phyloP scores from a whole-genome alignment of 2,329 filamentous ascomycete species.

The Sporothrix globosa region DNA sequence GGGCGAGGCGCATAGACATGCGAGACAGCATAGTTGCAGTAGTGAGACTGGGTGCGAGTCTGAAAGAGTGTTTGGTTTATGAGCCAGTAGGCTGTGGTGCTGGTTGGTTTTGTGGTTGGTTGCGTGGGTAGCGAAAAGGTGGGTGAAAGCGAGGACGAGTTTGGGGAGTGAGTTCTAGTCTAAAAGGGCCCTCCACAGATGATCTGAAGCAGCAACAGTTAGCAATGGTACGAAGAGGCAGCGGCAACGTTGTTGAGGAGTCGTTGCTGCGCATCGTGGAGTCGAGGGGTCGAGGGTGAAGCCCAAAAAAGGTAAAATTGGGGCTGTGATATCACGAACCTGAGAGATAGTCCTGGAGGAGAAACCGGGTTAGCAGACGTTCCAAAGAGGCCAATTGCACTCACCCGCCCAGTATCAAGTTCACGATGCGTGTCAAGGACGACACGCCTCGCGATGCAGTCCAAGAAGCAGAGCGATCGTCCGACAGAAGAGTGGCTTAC shows the following conservation, averaged over 20 bases:
- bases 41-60: not conserved
- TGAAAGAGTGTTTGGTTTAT: not conserved
- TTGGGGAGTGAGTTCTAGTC: conserved; percentile 46
- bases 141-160: conserved; percentile 33
- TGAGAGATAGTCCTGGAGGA: conserved; percentile 71
- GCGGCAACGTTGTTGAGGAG: not conserved
- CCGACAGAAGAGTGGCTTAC: conserved; percentile 53
- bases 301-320: not conserved
- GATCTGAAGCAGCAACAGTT: conserved; percentile 46
- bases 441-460: not conserved
- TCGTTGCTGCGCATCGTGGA: not conserved
- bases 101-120: conserved; percentile 36
- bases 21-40: conserved; percentile 60
- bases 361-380: conserved; percentile 27
- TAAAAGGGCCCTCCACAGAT: conserved; percentile 58
- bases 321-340: conserved; percentile 53
- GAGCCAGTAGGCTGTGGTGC: conserved; percentile 16
- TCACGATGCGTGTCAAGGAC: conserved; percentile 12
- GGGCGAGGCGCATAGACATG: conserved; percentile 57
- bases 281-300: not conserved
- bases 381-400: not conserved
- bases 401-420: not conserved
- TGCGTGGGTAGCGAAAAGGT: conserved; percentile 31
- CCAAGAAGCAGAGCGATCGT: not conserved
- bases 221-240: conserved; percentile 7